Conservation (phyloP, 495 filamentous ascomycete genomes). For the Neurospora intermedia region DNA sequence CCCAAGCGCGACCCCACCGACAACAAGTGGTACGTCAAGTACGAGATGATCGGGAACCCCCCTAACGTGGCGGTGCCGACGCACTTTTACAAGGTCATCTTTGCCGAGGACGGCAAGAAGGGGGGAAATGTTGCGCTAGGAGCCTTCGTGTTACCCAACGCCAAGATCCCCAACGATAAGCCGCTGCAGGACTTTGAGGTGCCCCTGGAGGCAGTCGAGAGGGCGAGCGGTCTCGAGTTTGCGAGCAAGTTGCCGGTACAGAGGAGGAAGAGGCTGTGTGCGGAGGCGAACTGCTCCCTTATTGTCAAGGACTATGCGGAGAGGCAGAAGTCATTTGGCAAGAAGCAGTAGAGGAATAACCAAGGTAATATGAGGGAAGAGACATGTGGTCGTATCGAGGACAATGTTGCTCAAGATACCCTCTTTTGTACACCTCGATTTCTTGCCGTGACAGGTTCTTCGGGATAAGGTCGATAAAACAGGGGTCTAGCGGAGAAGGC, state of each 20-base stretch:
- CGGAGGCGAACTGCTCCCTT: conserved; percentile 71
- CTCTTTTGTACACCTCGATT: not conserved
- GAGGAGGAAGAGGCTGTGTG: conserved; percentile 70
- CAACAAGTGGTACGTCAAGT: conserved; percentile 87
- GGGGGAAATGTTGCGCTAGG: conserved; percentile 77
- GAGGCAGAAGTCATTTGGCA: conserved; percentile 46
- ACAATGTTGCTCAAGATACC: not conserved
- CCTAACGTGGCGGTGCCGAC: conserved; percentile 94
- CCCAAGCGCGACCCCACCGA: conserved; percentile 65
- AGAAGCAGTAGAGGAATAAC: conserved; percentile 9
- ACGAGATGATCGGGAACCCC: conserved; percentile 93
- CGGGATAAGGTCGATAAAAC: not conserved
- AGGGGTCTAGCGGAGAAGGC: not conserved
- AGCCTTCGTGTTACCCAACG: conserved; percentile 93
- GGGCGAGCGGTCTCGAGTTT: conserved; percentile 87
- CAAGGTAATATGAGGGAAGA: not conserved
- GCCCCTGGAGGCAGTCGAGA: conserved; percentile 81
- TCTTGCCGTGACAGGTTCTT: not conserved
- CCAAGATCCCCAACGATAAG: conserved; percentile 76
- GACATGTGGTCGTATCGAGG: not conserved
- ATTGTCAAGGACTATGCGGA: conserved; percentile 69
- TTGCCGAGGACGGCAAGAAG: conserved; percentile 69
- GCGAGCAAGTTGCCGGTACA: conserved; percentile 60
- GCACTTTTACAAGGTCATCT: conserved; percentile 98
- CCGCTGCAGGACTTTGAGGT: conserved; percentile 85